Evolutionary conservation across 116 monocot species (phyloP), one percentile per base, ranked within the genome.

Genomic region (Iris pallida): DNA sequence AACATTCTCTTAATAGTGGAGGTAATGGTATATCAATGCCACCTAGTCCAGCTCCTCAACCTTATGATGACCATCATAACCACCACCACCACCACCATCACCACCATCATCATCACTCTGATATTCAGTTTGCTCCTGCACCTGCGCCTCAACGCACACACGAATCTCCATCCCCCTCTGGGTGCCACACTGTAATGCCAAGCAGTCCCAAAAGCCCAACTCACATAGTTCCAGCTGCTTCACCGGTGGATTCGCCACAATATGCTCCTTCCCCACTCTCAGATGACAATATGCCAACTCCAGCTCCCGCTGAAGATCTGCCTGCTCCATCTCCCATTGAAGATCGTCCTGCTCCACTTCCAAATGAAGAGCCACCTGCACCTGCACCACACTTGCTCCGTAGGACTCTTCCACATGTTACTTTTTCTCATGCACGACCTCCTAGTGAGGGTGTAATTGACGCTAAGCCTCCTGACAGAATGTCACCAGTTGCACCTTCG

Each of bases 41-140:
- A 55, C 90, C 98, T 55, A 84, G 76, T 75, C 83, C 96, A 64
- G 63, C 84, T 72, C 78, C 90, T 73, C 82, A 82, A 56, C 73
- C 76, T 75, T 66, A 69, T 61, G 82, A 74, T 14, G 83, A 84
- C 63, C 85, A 80, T 53, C 87, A 80, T 53, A 79, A 83, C 7
- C 80, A 86, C 15, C 82, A 45, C 12, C 83, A 80, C 64, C 77
- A 71, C 59, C 82, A 73, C 20, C 78, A 78, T 18, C 82, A 61
- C 20, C 76, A 52, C 68, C 84, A 66, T 14, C 78, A 76, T 59
- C 72, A 73, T 45, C 66, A 63, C 17, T 47, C 54, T 47, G 63
- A 71, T 59, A 54, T 54, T 54, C 73, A 79, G 76, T 4, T 64
- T 47, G 77, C 75, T 74, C 86, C 88, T 77, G 78, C 81, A 68